Base-by-base conservation (phyloP, 345 rosid genomes). In the Passiflora organensis region DNA sequence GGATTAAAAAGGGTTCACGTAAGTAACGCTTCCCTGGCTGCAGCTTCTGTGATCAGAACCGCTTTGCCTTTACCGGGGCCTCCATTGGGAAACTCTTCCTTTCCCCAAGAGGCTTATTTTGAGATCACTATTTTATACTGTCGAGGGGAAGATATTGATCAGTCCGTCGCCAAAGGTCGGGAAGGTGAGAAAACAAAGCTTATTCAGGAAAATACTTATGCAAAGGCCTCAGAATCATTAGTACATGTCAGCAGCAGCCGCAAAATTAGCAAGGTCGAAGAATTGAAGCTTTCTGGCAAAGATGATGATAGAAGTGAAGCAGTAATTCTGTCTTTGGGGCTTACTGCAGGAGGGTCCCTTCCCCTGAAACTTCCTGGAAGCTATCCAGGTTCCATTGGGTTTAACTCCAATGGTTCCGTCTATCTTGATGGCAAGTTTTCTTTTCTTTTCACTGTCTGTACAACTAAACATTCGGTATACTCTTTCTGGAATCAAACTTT, bases 21-120 rank as follows among this genome's bases (percentile, higher is more conserved):
- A 15, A 57, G 10, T 39, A 64, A 58, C 34, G 32, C 63, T 32
- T 49, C 71, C 6, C 63, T 71, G 68, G 59, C 76, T 24, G 86
- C 76, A 50, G 62, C 83, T 43, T 73, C 88, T 16, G 85, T 81
- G 64, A 78, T 91, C 39, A 84, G 79, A 61, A 78, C 84, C 20
- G 76, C 84, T 62, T 44, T 85, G 72, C 98, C 98, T 46, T 62
- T 91, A 48, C 98, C 98, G 3, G 96, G 96, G 37, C 98, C 96
- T 53, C 88, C 83, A 13, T 62, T 91, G 49, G 73, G 82, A 14
- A 80, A 53, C 39, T 81, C 80, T 14, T 76, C 88, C 55, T 91
- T 91, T 24, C 96, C 96, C 22, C 96, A 82, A 60, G 98, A 88
- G 41, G 96, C 95, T 34, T 91, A 86, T 71, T 88, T 91, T 60